These are phyloP conservation scores for Trypanosoma theileri DNA, from an alignment of 208 protist species.

Conservation along the genomic window DNA sequence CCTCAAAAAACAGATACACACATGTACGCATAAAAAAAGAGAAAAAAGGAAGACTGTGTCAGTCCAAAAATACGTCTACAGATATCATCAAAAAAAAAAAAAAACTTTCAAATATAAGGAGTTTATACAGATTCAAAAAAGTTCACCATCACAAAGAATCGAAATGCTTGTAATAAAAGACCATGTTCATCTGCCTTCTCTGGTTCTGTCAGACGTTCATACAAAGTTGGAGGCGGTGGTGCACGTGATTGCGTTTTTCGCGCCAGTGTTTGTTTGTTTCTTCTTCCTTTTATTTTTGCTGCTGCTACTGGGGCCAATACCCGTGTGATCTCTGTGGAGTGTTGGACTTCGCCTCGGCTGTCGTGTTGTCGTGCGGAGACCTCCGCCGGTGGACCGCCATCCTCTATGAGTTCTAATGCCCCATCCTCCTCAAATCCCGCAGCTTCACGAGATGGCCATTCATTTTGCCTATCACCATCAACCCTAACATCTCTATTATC, in stretches of 20 bases:
- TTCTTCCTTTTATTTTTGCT: slow-evolving; percentile 15
- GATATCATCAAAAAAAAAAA: slow-evolving; percentile 5
- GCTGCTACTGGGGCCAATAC: slow-evolving; percentile 74
- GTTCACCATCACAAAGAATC: slow-evolving; percentile 71
- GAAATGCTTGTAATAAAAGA: slow-evolving; percentile 79
- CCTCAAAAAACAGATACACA: no score
- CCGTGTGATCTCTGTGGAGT: slow-evolving; percentile 38
- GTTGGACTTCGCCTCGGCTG: neutral
- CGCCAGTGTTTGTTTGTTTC: slow-evolving; percentile 19
- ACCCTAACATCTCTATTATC: neutral
- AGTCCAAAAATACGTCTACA: neutral
- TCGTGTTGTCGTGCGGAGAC: slow-evolving; percentile 26
- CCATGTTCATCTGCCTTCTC: slow-evolving; percentile 65
- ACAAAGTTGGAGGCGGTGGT: slow-evolving; percentile 50
- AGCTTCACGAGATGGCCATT: no score
- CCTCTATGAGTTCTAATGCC: slow-evolving; percentile 10
- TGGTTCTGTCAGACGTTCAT: slow-evolving; percentile 74
- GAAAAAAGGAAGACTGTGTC: no score
- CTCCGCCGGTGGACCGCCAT: slow-evolving; percentile 40
- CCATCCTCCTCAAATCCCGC: slow-evolving; percentile 13
- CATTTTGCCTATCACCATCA: neutral
- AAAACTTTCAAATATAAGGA: neutral
- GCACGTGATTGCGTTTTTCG: slow-evolving; percentile 18
- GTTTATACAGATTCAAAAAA: slow-evolving; percentile 49
- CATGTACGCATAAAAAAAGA: no score